Base-by-base conservation (phyloP, 2,329 filamentous ascomycete species). In the Neocatenulostroma microsporum region DNA sequence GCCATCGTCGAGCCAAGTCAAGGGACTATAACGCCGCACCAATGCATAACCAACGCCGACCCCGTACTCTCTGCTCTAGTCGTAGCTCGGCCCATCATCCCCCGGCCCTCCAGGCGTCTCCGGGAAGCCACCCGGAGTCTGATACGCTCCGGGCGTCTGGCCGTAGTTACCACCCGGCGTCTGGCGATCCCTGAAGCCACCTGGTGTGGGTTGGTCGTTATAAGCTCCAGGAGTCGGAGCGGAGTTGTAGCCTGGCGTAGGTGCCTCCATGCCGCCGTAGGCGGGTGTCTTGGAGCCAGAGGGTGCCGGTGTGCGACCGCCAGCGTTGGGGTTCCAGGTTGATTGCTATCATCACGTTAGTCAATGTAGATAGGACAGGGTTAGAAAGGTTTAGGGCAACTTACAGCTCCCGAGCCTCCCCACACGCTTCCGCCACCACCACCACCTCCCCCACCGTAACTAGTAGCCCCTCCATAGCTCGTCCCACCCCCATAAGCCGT, bases 201-300 rank as follows among this genome's bases (percentile, higher is more conserved):
- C 61, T 6, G 59, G 59, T 7, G 59, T 62, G 2, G 57, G 54
- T 19, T 54, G 46, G 34, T 58, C 55, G 10, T 51, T 53, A 13
- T 53, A 60, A 9, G 47, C 45, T 5, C 62, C 61, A 15, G 63
- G 64, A 1, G 62, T 67, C 1, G 63, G 63, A 10, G 64, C 64
- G 25, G 59, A 58, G 52, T 62, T 63, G 33, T 55, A 62, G 24
- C 58, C 57, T 8, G 61, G 60, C 5, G 58, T 64, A 12, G 80
- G 81, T 3, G 80, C 81, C 49, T 89, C 84, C 49, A 83, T 85
- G 0, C 52, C 47, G 14, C 53, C 55, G 55, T 83, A 87, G 1
- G 76, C 80, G 3, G 87, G 87, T 1, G 86, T 93, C 60, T 88
- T 81, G n/a, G 76, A 80, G 6, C 81, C 80, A 38, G 61, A 21